Base-by-base conservation (phyloP, 176 grass and related monocot genomes). In the Pontederia paniculata region DNA sequence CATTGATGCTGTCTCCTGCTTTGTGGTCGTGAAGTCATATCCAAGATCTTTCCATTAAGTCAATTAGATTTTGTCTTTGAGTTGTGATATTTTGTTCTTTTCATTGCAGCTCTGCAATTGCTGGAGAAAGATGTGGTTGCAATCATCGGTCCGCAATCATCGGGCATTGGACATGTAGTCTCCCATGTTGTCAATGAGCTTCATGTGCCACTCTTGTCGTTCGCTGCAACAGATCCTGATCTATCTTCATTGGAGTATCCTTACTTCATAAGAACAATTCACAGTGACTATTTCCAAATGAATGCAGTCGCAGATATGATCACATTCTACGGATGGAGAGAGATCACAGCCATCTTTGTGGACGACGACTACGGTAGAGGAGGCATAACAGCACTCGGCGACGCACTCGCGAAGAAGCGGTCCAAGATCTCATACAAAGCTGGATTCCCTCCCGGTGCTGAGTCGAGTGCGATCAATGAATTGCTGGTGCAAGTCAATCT, bases 351-450 rank as follows among this genome's bases (percentile, higher is more conserved):
- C 20, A 78, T 94, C 53, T 94, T 78, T 72, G 70, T 80, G 44
- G 88, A 94, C 62, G 54, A 71, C 48, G 88, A 94, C 50, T 94
- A 67, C 66, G 84, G 88, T 12, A 74, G 89, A 55, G 78, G 76
- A 22, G 89, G 60, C n/a, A 77, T 80, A 17, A 67, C 69, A 14
- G 64, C 84, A 25, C 68, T 94, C 21, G 83, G 56, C 20, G 80
- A 94, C 50, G 70, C 73, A 6, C 80, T 94, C 8, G 9, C 67
- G 15, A 12, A 14, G 46, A 25, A 17, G 44, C 59, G 65, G 4
- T 64, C 55, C 25, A 76, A 63, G 71, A 25, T 94, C 15, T 60
- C 88, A 3, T 81, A 73, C 68, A 84, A 81, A 62, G 84, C 80
- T 17, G 58, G 80, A 0, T 67, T 94, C 69, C 77, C 80, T 2